phyloP scores from a whole-genome alignment of 2,329 filamentous ascomycete genomes.

The Aspergillus chevalieri region DNA sequence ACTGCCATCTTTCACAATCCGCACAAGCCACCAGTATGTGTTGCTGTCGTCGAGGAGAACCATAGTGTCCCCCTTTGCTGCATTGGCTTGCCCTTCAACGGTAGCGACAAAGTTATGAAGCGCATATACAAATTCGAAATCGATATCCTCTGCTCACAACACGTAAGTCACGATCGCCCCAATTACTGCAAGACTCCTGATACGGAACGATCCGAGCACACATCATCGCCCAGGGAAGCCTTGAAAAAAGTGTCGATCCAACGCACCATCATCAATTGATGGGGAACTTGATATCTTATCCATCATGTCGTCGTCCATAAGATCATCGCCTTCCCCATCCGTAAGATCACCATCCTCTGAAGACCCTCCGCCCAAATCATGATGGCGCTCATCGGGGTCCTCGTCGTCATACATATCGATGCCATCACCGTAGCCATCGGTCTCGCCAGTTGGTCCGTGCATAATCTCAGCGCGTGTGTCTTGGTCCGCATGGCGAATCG shows the following conservation, averaged over 20 bases:
- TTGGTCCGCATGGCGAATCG: constrained; percentile 71
- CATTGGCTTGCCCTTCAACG: constrained; percentile 96
- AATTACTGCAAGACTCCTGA: neutral
- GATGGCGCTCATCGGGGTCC: constrained; percentile 18
- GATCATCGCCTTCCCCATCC: constrained; percentile 61
- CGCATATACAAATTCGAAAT: constrained; percentile 99
- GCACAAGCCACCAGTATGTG: constrained; percentile 98
- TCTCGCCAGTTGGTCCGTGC: constrained; percentile 56
- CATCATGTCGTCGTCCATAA: constrained; percentile 89
- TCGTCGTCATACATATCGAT: constrained; percentile 27
- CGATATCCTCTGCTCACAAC: constrained; percentile 84
- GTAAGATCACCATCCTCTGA: constrained; percentile 48
- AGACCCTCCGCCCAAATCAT: constrained; percentile 18
- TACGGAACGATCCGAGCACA: neutral
- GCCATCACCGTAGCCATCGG: constrained; percentile 25
- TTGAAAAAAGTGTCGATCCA: constrained; percentile 10
- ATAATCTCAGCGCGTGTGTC: constrained; percentile 68
- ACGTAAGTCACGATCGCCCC: constrained; percentile 64
- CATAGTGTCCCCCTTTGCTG: constrained; percentile 98
- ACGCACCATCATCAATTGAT: constrained; percentile 98
- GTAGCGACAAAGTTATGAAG: constrained; percentile 96
- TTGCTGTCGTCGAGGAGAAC: constrained; percentile 96
- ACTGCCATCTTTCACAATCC: constrained; percentile 94
- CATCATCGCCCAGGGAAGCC: neutral
- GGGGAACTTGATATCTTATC: constrained; percentile 98